These are phyloP conservation scores for Fusarium chaquense DNA, from an alignment of 2,329 filamentous ascomycete genomes.

Conservation along the genomic window DNA sequence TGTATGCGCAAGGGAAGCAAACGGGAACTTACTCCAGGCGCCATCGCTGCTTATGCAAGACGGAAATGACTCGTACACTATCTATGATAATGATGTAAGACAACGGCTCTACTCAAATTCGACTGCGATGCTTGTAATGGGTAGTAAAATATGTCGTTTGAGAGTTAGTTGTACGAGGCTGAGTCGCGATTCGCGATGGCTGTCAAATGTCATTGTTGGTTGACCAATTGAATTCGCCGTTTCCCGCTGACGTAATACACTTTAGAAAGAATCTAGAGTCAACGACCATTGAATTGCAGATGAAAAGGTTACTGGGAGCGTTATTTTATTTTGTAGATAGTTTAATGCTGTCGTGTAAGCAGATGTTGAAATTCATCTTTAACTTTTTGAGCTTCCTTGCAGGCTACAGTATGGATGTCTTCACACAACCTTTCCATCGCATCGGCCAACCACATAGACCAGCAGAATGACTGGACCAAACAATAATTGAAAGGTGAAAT, in stretches of 20 bases:
- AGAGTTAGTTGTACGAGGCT: slow-evolving; percentile 39
- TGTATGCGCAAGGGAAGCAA: slow-evolving; percentile 13
- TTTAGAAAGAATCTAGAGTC: not conserved
- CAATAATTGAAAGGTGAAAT: slow-evolving; percentile 10
- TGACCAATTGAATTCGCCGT: slow-evolving; percentile 39
- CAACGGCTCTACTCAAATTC: not conserved
- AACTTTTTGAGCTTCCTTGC: not conserved
- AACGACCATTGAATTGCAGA: not conserved
- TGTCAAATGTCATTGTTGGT: slow-evolving; percentile 17
- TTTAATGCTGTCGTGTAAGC: not conserved
- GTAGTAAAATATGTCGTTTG: slow-evolving; percentile 12
- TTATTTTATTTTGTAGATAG: not conserved
- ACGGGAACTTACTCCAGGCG: slow-evolving; percentile 54
- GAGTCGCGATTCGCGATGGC: slow-evolving; percentile 43
- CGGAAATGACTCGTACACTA: slow-evolving; percentile 1
- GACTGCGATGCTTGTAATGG: slow-evolving; percentile 17
- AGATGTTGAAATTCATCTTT: not conserved
- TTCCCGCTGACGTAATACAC: slow-evolving; percentile 44
- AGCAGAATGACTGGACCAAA: not conserved
- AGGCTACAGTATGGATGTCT: not conserved
- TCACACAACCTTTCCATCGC: not conserved
- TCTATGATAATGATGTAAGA: slow-evolving; percentile 7
- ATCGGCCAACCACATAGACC: not conserved
- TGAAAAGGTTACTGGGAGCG: not conserved
- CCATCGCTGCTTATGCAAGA: slow-evolving; percentile 50